Evolutionary conservation across 169 alveolate genomes (phyloP).

Genomic region (Cyclospora cayetanensis): DNA sequence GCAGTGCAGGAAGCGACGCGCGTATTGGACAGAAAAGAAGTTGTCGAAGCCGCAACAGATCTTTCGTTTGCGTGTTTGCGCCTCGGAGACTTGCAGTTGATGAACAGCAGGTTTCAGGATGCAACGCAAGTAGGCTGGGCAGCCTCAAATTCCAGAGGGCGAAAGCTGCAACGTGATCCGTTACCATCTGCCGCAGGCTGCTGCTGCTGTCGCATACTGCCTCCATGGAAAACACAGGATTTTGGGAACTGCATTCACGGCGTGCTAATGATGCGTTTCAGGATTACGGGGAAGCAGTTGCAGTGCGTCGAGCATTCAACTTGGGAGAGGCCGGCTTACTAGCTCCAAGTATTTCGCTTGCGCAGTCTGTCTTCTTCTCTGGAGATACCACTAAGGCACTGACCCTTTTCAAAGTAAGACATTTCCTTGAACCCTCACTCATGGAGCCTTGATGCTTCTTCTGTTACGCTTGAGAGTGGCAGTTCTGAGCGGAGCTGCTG

Average conservation of each 20-base stretch:
- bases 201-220: not conserved
- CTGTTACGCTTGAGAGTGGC: not conserved
- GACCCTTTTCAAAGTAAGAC: not conserved
- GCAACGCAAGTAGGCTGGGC: constrained; percentile 54
- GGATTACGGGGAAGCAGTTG: not conserved
- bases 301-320: not conserved
- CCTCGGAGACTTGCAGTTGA: constrained; percentile 60
- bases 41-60: constrained; percentile 1
- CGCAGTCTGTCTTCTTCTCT: not conserved
- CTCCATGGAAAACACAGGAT: no score
- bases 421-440: not conserved
- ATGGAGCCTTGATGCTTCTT: not conserved
- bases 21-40: no score
- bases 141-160: not conserved
- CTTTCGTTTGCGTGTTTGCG: constrained; percentile 50
- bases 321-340: not conserved
- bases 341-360: not conserved
- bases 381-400: not conserved
- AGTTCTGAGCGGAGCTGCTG: not conserved
- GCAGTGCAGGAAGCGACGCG: not conserved
- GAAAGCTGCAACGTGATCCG: not conserved
- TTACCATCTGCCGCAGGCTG: not conserved
- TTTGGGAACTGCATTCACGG: no score
- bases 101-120: constrained; percentile 40
- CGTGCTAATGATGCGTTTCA: not conserved